These are phyloP conservation scores for Cadophora gregata DNA, from an alignment of 2,329 filamentous ascomycete species.

Conservation along the genomic window DNA sequence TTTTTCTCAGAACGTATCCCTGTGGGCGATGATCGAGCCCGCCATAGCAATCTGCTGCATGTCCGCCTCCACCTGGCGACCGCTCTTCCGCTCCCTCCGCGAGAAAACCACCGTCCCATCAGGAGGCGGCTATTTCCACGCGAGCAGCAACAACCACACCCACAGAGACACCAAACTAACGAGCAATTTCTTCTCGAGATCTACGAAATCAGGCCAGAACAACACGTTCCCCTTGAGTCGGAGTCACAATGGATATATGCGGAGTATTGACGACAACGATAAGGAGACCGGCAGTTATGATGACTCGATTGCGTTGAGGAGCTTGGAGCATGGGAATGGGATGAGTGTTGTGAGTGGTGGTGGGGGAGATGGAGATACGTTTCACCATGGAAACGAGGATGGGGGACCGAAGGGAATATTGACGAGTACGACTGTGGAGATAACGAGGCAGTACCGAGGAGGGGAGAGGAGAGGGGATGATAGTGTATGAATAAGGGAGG, in stretches of 20 bases:
- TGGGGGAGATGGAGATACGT: background rate
- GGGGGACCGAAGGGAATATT: constrained; percentile 13
- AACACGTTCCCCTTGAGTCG: background rate
- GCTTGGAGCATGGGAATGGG: background rate
- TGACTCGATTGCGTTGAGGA: constrained; percentile 12
- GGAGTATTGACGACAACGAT: background rate
- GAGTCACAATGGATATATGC: constrained; percentile 13
- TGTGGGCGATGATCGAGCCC: constrained; percentile 35
- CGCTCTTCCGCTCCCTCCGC: constrained; percentile 26
- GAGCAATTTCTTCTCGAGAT: constrained; percentile 7
- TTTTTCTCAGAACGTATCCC: constrained; percentile 24
- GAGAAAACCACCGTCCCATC: constrained; percentile 5
- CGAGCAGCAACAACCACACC: background rate
- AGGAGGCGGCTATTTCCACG: background rate
- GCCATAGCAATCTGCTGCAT: constrained; percentile 33
- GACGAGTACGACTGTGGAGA: constrained; percentile 20
- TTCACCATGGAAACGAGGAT: background rate
- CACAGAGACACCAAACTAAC: background rate
- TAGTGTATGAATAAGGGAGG: background rate
- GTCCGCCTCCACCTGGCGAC: constrained; percentile 26
- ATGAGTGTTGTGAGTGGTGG: constrained; percentile 1
- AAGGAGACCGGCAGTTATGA: constrained; percentile 15
- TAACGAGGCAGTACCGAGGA: constrained; percentile 8
- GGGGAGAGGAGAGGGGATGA: constrained; percentile 1
- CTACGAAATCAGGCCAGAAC: background rate